phyloP scores from a whole-genome alignment of 169 alveolate species.

The Plasmodium sp. region DNA sequence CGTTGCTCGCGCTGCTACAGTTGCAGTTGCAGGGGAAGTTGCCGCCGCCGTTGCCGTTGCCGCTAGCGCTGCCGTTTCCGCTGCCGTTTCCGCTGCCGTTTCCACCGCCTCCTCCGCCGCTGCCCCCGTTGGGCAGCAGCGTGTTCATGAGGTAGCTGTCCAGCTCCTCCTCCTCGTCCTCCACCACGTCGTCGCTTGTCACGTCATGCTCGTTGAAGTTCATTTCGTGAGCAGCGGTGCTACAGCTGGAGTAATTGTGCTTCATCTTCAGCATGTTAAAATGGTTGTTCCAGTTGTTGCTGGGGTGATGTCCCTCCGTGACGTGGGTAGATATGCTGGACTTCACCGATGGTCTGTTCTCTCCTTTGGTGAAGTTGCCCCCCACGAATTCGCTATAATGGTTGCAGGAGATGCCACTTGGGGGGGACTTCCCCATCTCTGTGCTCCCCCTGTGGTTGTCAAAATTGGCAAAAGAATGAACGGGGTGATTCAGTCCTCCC shows the following conservation, averaged over 20 bases:
- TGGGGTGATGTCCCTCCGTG: neutral
- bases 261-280: conserved; percentile 13
- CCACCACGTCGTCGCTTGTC: conserved; percentile 41
- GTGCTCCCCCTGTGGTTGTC: neutral
- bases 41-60: neutral
- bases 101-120: no score
- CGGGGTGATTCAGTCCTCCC: neutral
- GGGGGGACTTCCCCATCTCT: neutral
- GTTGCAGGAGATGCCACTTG: neutral
- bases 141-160: conserved; percentile 3
- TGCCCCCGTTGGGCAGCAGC: neutral
- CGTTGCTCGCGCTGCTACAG: neutral
- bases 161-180: conserved; percentile 36
- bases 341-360: neutral
- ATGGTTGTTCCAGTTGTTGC: neutral
- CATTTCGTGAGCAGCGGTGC: conserved; percentile 54
- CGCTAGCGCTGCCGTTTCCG: neutral
- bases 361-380: neutral
- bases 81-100: neutral
- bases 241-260: conserved; percentile 56
- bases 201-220: conserved; percentile 39
- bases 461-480: conserved; percentile 14
- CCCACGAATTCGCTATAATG: neutral
- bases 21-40: neutral
- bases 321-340: neutral